phyloP scores from a whole-genome alignment of 2,329 filamentous ascomycete genomes.

The Diaporthe caulivora region DNA sequence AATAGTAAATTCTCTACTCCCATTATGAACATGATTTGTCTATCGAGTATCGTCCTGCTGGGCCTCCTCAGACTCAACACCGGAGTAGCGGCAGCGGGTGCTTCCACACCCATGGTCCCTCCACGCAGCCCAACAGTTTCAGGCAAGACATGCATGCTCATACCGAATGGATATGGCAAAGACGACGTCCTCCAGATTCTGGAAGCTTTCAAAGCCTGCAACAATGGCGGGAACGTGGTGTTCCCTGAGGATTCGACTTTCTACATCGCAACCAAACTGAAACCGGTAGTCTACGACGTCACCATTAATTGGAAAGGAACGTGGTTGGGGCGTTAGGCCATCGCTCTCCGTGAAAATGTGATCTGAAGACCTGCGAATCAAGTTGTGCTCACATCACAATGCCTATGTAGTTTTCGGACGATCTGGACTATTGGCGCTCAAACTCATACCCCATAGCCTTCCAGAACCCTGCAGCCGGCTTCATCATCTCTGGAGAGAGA shows the following conservation, averaged over 20 bases:
- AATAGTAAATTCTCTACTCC: background rate
- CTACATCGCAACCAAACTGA: constrained; percentile 62
- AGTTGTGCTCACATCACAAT: constrained; percentile 17
- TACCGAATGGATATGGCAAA: constrained; percentile 37
- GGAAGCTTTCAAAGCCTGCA: constrained; percentile 45
- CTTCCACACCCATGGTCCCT: constrained; percentile 5
- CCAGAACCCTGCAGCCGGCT: constrained; percentile 67
- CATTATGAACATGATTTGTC: constrained; percentile 18
- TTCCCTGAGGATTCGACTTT: constrained; percentile 64
- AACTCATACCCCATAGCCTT: constrained; percentile 66
- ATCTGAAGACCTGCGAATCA: background rate
- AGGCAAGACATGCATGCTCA: constrained; percentile 44
- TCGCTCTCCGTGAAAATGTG: background rate
- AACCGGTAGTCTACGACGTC: constrained; percentile 62
- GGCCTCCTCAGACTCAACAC: constrained; percentile 30
- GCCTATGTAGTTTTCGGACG: constrained; percentile 57
- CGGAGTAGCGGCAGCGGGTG: background rate
- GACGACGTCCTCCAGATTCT: constrained; percentile 47
- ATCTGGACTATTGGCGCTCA: constrained; percentile 67
- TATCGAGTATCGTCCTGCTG: constrained; percentile 2
- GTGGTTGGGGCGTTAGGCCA: constrained; percentile 55
- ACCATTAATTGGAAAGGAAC: constrained; percentile 64
- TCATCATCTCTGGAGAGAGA: constrained; percentile 61
- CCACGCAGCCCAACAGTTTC: constrained; percentile 39
- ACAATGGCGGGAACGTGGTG: constrained; percentile 53